These are phyloP conservation scores for Trichoderma gracile DNA, from an alignment of 2,329 filamentous ascomycete genomes.

Conservation along the genomic window DNA sequence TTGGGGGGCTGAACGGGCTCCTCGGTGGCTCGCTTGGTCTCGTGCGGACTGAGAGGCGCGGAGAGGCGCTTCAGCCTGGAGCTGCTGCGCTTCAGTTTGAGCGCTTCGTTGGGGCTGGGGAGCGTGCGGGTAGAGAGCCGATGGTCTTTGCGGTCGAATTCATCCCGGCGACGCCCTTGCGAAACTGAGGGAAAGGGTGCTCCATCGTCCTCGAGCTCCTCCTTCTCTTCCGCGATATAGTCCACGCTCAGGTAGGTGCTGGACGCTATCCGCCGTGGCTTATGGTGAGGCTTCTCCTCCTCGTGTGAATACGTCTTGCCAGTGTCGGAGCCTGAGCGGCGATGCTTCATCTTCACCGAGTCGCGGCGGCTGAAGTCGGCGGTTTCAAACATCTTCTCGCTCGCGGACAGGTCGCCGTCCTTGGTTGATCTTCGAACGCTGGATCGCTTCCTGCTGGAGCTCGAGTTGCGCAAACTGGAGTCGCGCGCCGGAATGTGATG, in stretches of 20 bases:
- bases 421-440: conserved; percentile 53
- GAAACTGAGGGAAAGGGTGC: conserved; percentile 70
- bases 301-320: conserved; percentile 23
- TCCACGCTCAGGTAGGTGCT: conserved; percentile 36
- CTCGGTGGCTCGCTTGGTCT: conserved; percentile 32
- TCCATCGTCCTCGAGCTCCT: conserved; percentile 55
- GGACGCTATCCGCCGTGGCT: conserved; percentile 29
- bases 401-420: conserved; percentile 43
- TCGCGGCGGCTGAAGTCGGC: conserved; percentile 38
- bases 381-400: conserved; percentile 47
- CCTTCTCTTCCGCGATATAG: conserved; percentile 32
- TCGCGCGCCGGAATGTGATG: conserved; percentile 65
- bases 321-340: conserved; percentile 24
- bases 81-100: conserved; percentile 55
- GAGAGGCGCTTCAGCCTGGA: conserved; percentile 62
- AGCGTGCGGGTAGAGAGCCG: conserved; percentile 52
- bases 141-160: conserved; percentile 48
- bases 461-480: conserved; percentile 65
- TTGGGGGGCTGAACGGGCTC: conserved; percentile 33
- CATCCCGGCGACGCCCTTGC: conserved; percentile 57
- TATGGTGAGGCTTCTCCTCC: conserved; percentile 30
- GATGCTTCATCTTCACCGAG: conserved; percentile 28
- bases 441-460: conserved; percentile 54
- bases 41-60: conserved; percentile 45
- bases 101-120: conserved; percentile 48